Base-by-base conservation (phyloP, 805 yeast genomes). In the Cyberlindnera euphorbiiphila region DNA sequence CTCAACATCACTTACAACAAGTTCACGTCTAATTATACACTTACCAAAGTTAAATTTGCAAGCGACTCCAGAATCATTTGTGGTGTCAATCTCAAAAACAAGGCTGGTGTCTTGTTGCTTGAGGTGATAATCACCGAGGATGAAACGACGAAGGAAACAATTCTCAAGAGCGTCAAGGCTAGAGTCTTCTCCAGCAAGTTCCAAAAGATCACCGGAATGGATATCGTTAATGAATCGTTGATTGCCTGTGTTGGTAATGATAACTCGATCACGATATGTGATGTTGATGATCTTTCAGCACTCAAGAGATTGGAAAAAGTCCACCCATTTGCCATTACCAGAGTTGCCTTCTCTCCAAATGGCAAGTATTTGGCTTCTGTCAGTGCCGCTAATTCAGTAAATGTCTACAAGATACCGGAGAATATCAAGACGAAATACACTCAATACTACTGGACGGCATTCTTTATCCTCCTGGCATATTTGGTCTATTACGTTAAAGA, bases 321-420 rank as follows among this genome's bases (percentile, higher is more conserved):
- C n/a, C 96, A 88, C 57, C 65, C 71, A 8, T 85, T 85, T 57
- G 87, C 94, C 18, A 78, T 87, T 36, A 87, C 96, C 0, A 71
- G 74, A 29, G 76, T 85, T 9, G 65, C 76, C 3, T 79, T 86
- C 42, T 79, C 87, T 5, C 81, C 84, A 11, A 69, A 76, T 54
- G 87, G 89, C 7, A 62, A 72, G 34, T 69, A 69, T 38, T 61
- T 86, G 33, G 91, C 86, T 3, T 73, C 86, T 16, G 81, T 78
- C 0, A 81, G 91, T 23, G 94, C 89, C 2, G 85, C 93, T 3
- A 80, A 82, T 43, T 71, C 86, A 1, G 72, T 87, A 20, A 76
- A 72, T 48, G 76, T 86, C 8, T 61, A 80, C 40, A 68, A 65
- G 39, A 57, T 86, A 15, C 89, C 93, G 4, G 62, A 59, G 17